phyloP scores from a whole-genome alignment of 2,329 filamentous ascomycete genomes.

The Xylariaceae sp. region DNA sequence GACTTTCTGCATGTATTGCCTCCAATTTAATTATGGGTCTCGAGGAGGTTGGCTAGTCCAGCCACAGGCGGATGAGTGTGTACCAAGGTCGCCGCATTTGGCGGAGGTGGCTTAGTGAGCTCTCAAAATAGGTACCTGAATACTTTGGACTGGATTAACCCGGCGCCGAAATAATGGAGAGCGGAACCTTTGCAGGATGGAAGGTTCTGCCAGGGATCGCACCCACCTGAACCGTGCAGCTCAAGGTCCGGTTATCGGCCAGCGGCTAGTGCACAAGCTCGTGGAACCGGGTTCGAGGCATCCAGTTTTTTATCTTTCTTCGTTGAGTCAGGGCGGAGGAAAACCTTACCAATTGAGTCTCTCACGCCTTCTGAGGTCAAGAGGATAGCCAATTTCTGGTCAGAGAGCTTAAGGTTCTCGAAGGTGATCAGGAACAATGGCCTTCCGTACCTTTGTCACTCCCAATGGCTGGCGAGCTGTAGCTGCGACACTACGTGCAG shows the following conservation, averaged over 20 bases:
- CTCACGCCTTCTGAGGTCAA: slow-evolving; percentile 7
- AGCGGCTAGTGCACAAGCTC: too few relatives aligned
- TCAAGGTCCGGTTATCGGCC: too few relatives aligned
- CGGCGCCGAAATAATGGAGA: too few relatives aligned
- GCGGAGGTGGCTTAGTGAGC: too few relatives aligned
- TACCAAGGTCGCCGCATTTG: too few relatives aligned
- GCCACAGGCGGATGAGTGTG: too few relatives aligned
- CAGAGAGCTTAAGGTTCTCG: slow-evolving; percentile 21
- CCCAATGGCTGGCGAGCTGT: slow-evolving; percentile 22
- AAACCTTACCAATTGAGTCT: slow-evolving; percentile 18
- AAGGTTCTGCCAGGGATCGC: too few relatives aligned
- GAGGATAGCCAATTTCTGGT: slow-evolving; percentile 22
- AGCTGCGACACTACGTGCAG: slow-evolving; percentile 13
- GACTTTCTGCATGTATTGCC: slow-evolving; percentile 4
- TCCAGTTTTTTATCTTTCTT: slow-evolving; percentile 5
- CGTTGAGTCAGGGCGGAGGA: slow-evolving; percentile 17
- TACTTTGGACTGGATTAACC: too few relatives aligned
- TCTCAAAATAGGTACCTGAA: too few relatives aligned
- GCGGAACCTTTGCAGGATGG: too few relatives aligned
- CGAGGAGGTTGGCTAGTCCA: neutral
- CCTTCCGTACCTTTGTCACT: slow-evolving; percentile 23
- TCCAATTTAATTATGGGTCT: too few relatives aligned
- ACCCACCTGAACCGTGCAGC: neutral
- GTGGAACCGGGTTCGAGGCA: too few relatives aligned
- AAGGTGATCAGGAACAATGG: slow-evolving; percentile 25